A percentile compares a stretch with the other conserved stretches of the same genome.
These are phyloP conservation scores for Colletotrichum salicis DNA, from an alignment of 2,329 filamentous ascomycete genomes.

Conservation along the genomic window DNA sequence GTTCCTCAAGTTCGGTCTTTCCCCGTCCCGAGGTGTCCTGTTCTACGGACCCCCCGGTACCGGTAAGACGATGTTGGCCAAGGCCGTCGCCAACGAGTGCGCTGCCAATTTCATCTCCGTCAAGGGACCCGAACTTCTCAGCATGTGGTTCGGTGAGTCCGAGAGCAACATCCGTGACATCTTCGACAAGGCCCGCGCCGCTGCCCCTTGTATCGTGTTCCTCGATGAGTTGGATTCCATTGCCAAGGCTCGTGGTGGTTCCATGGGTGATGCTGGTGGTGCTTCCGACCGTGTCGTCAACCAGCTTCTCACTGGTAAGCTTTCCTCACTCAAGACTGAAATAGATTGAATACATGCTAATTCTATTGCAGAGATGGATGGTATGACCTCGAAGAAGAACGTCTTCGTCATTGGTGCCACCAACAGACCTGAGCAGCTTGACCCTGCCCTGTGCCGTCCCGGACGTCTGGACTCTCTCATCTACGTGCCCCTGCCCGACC, in stretches of 20 bases:
- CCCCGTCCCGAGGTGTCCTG: slow-evolving; percentile 95
- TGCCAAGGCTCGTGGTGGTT: slow-evolving; percentile 98
- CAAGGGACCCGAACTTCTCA: slow-evolving; percentile 97
- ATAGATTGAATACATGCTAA: background rate
- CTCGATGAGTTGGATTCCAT: slow-evolving; percentile 98
- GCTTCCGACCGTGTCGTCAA: slow-evolving; percentile 99
- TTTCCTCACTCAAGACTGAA: background rate
- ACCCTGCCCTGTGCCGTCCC: slow-evolving; percentile 96
- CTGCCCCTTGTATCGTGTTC: slow-evolving; percentile 98
- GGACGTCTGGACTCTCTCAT: slow-evolving; percentile 98
- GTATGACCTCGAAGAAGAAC: slow-evolving; percentile 99
- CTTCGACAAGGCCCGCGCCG: slow-evolving; percentile 98
- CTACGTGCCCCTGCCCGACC: slow-evolving; percentile 96
- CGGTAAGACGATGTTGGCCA: slow-evolving; percentile 99
- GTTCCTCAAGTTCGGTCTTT: slow-evolving; percentile 99
- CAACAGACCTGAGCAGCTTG: slow-evolving; percentile 98
- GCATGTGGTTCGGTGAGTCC: slow-evolving; percentile 99
- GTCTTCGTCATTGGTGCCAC: slow-evolving; percentile 99
- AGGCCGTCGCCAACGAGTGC: slow-evolving; percentile 99
- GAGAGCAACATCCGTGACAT: slow-evolving; percentile 99
- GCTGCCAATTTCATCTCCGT: slow-evolving; percentile 99
- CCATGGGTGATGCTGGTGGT: slow-evolving; percentile 94
- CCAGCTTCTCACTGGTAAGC: slow-evolving; percentile 94
- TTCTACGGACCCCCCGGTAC: slow-evolving; percentile 99
- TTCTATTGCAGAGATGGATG: slow-evolving; percentile 83